A percentile compares a stretch with the other conserved stretches of the same genome.
These are phyloP conservation scores for Neofusicoccum sp. DNA, from an alignment of 2,329 filamentous ascomycete genomes.

Conservation along the genomic window DNA sequence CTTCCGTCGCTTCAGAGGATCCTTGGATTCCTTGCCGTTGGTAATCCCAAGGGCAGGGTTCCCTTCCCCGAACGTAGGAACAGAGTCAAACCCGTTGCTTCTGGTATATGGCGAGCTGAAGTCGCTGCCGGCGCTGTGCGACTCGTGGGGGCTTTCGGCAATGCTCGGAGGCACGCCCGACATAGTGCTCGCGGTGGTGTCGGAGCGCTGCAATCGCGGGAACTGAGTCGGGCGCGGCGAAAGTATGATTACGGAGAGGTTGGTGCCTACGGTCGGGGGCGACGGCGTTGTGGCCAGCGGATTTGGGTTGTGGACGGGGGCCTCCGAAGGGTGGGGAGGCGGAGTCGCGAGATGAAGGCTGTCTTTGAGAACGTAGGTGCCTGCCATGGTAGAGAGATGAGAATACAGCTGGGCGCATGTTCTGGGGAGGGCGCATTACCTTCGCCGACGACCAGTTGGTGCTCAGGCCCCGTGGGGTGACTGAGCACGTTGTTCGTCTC, in stretches of 20 bases:
- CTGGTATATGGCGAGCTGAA: slow-evolving; percentile 35
- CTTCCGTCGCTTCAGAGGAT: slow-evolving; percentile 72
- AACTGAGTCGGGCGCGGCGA: slow-evolving; percentile 51
- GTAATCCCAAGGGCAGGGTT: slow-evolving; percentile 67
- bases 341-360: slow-evolving; percentile 90
- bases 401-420: slow-evolving; percentile 1
- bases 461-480: slow-evolving; percentile 77
- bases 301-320: slow-evolving; percentile 81
- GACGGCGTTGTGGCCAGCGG: slow-evolving; percentile 82
- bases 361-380: slow-evolving; percentile 87
- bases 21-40: slow-evolving; percentile 66
- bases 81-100: slow-evolving; percentile 24
- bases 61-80: slow-evolving; percentile 79
- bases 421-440: slow-evolving; percentile 51
- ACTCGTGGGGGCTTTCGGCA: slow-evolving; percentile 44
- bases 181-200: slow-evolving; percentile 42
- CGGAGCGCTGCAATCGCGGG: slow-evolving; percentile 42
- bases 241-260: slow-evolving; percentile 73
- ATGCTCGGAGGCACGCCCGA: slow-evolving; percentile 47
- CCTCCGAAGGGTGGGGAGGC: slow-evolving; percentile 91
- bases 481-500: slow-evolving; percentile 91
- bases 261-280: slow-evolving; percentile 82
- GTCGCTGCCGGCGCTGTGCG: slow-evolving; percentile 46
- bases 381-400: slow-evolving; percentile 47
- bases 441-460: slow-evolving; percentile 90